These are phyloP conservation scores for Mucuna pruriens DNA, from an alignment of 306 rosid genomes.

Conservation along the genomic window DNA sequence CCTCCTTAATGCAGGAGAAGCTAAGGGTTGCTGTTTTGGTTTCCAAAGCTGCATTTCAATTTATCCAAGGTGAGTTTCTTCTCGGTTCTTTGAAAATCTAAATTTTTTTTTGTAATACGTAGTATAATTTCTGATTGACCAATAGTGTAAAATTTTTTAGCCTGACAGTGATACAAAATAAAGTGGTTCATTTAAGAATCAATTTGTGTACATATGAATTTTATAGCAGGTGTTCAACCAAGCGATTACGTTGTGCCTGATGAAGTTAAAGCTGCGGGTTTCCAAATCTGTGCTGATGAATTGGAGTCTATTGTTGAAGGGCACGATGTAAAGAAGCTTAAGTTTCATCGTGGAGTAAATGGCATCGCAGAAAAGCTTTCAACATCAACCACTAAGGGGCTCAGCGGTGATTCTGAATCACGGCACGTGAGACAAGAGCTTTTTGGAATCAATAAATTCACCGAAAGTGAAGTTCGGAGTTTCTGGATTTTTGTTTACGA, in stretches of 20 bases:
- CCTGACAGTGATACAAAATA: not conserved
- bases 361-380: slow-evolving; percentile 75
- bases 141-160: not conserved
- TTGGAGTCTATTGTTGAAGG: slow-evolving; percentile 86
- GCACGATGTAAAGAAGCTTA: slow-evolving; percentile 78
- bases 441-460: slow-evolving; percentile 77
- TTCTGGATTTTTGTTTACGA: slow-evolving; percentile 86
- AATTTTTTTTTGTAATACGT: too few relatives aligned
- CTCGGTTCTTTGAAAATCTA: not conserved
- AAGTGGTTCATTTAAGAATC: not conserved
- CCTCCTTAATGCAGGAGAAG: slow-evolving; percentile 69
- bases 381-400: slow-evolving; percentile 68
- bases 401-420: slow-evolving; percentile 46
- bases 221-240: slow-evolving; percentile 68
- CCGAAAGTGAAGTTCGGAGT: slow-evolving; percentile 71
- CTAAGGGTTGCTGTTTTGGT: slow-evolving; percentile 91
- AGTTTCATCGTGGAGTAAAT: slow-evolving; percentile 71
- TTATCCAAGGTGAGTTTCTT: slow-evolving; percentile 70
- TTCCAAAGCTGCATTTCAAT: slow-evolving; percentile 91
- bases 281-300: slow-evolving; percentile 81
- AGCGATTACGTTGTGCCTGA: slow-evolving; percentile 74
- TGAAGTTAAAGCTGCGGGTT: slow-evolving; percentile 83
- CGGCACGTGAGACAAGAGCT: slow-evolving; percentile 57
- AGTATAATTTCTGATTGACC: too few relatives aligned
- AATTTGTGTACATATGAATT: slow-evolving; percentile 27